Evolutionary conservation across 257 asterid genomes (phyloP).

Genomic region (Agastache rugosa): DNA sequence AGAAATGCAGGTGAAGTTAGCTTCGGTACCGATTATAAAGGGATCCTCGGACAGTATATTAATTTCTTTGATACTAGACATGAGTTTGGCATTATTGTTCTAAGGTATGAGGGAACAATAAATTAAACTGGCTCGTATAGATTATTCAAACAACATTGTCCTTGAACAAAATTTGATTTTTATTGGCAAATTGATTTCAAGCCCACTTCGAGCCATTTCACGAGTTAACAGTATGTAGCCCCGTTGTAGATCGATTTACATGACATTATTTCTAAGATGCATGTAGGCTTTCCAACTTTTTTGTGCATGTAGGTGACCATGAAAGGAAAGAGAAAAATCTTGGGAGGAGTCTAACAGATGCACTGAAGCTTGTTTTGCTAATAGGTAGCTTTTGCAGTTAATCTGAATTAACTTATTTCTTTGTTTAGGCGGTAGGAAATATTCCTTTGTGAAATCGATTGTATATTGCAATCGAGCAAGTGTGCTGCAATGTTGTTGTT

Average conservation of each 20-base stretch:
- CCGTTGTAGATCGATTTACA: not conserved
- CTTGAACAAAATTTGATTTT: slow-evolving; percentile 12
- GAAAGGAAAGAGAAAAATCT: slow-evolving; percentile 60
- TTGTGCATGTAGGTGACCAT: slow-evolving; percentile 58
- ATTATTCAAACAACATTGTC: slow-evolving; percentile 8
- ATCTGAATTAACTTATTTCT: not conserved
- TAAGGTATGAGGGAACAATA: no score
- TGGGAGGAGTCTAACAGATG: slow-evolving; percentile 73
- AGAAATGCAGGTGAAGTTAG: not conserved
- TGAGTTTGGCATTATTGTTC: not conserved
- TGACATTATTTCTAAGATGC: slow-evolving; percentile 20
- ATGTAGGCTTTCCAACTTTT: not conserved
- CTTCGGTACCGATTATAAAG: not conserved
- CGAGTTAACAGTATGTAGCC: not conserved
- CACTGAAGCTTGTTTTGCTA: slow-evolving; percentile 90
- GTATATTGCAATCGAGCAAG: slow-evolving; percentile 9
- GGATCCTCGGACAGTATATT: not conserved
- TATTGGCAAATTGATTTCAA: slow-evolving; percentile 12
- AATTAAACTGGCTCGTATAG: not conserved
- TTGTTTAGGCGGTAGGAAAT: slow-evolving; percentile 13
- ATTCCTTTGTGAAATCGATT: not conserved
- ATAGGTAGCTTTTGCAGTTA: slow-evolving; percentile 56
- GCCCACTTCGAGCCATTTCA: not conserved
- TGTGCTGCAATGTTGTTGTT: slow-evolving; percentile 16
- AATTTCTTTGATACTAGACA: not conserved